phyloP scores from a whole-genome alignment of 805 yeast genomes.

The Cyberlindnera meyerae region DNA sequence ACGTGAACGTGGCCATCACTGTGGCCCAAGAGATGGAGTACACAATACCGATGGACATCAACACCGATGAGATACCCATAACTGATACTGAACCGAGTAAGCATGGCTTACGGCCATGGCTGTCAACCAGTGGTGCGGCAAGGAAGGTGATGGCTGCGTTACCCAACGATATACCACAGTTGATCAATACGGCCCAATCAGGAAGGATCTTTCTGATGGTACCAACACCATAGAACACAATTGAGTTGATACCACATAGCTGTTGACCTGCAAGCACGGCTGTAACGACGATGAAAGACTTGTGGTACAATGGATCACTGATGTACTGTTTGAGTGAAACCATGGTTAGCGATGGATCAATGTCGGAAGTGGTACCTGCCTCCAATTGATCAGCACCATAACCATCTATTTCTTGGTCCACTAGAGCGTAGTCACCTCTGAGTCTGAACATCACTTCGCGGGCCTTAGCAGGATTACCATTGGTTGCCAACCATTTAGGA shows the following conservation, averaged over 20 bases:
- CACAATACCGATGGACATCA: conserved; percentile 65
- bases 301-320: conserved; percentile 43
- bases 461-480: conserved; percentile 43
- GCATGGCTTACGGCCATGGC: conserved; percentile 68
- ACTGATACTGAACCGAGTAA: conserved; percentile 58
- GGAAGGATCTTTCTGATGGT: conserved; percentile 74
- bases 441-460: conserved; percentile 30
- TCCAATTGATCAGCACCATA: conserved; percentile 4
- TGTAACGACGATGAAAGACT: conserved; percentile 62
- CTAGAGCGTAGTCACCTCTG: conserved; percentile 27
- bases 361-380: neutral
- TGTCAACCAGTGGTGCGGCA: conserved; percentile 74
- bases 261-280: conserved; percentile 82
- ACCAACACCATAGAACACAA: conserved; percentile 88
- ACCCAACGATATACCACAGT: conserved; percentile 68
- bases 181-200: conserved; percentile 60
- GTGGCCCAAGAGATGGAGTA: conserved; percentile 42
- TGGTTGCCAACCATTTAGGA: conserved; percentile 72
- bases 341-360: neutral
- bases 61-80: conserved; percentile 62
- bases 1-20: conserved; percentile 59
- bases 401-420: conserved; percentile 17
- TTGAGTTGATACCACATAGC: conserved; percentile 87
- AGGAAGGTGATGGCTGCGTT: conserved; percentile 71
- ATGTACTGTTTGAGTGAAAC: conserved; percentile 42